phyloP scores from a whole-genome alignment of 139 green algal species.

The Tetraselmis striata region DNA sequence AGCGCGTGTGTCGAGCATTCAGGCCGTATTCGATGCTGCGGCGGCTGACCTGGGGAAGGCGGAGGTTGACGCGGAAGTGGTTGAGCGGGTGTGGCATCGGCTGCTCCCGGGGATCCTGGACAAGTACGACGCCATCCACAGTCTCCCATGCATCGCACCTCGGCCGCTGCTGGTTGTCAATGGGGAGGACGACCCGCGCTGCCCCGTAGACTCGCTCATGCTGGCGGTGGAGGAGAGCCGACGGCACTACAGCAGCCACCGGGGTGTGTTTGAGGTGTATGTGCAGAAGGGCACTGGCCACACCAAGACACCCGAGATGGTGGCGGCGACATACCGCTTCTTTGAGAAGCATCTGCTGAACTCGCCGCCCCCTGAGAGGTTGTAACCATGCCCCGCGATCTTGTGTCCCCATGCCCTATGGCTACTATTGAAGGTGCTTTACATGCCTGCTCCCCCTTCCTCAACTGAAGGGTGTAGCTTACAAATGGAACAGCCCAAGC shows the following conservation, averaged over 20 bases:
- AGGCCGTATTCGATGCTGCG: slow-evolving; percentile 39
- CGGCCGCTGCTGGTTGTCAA: slow-evolving; percentile 48
- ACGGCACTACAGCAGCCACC: neutral
- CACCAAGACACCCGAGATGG: neutral
- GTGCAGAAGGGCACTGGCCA: neutral
- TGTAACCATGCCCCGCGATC: no score
- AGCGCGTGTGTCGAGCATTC: slow-evolving; percentile 37
- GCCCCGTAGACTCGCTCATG: slow-evolving; percentile 21
- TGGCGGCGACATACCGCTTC: neutral
- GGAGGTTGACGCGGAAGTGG: slow-evolving; percentile 19
- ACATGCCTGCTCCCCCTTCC: no score
- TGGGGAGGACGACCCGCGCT: slow-evolving; percentile 41
- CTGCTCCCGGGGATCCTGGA: slow-evolving; percentile 32
- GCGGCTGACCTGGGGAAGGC: slow-evolving; percentile 21
- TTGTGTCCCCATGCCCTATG: no score
- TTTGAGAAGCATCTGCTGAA: neutral
- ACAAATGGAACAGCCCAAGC: no score
- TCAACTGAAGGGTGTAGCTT: no score
- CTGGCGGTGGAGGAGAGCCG: neutral
- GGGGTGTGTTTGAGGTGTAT: neutral
- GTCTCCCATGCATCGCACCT: slow-evolving; percentile 40
- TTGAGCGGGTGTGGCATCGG: slow-evolving; percentile 28
- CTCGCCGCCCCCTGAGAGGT: no score
- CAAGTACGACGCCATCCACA: slow-evolving; percentile 37
- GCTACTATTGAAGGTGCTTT: no score